Percentiles rank a stretch among this genome's conserved stretches.
phyloP scores from a whole-genome alignment of 768 basidiomycete genomes.

The Xerocomellus dryophilus region DNA sequence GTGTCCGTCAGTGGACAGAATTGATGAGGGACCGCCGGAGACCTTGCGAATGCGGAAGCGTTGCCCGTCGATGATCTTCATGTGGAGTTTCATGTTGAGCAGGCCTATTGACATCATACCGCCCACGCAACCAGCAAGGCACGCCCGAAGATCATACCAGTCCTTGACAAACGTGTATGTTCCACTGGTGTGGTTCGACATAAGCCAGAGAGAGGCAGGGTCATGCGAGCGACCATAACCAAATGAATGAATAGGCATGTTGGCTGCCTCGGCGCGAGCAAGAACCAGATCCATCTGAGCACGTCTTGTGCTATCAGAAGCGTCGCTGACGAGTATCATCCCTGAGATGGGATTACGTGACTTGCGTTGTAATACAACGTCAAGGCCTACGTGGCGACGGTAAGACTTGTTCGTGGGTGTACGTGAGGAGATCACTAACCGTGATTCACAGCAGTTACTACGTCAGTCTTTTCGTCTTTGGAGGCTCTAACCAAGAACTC shows the following conservation, averaged over 20 bases:
- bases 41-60: slow-evolving; percentile 95
- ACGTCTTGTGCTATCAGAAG: slow-evolving; percentile 85
- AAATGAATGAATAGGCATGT: slow-evolving; percentile 94
- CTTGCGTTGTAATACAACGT: slow-evolving; percentile 93
- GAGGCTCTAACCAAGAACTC: slow-evolving; percentile 66
- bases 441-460: slow-evolving; percentile 97
- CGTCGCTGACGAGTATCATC: slow-evolving; percentile 91
- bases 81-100: slow-evolving; percentile 90
- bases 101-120: slow-evolving; percentile 96
- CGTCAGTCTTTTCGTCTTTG: slow-evolving; percentile 93
- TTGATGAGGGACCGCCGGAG: slow-evolving; percentile 81
- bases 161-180: slow-evolving; percentile 98
- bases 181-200: slow-evolving; percentile 96
- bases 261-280: slow-evolving; percentile 93
- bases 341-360: slow-evolving; percentile 86
- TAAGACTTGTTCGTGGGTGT: background rate
- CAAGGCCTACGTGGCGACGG: slow-evolving; percentile 56
- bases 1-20: slow-evolving; percentile 87
- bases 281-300: slow-evolving; percentile 99
- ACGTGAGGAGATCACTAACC: slow-evolving; percentile 41
- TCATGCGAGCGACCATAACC: slow-evolving; percentile 97
- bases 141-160: slow-evolving; percentile 93
- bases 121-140: slow-evolving; percentile 91
- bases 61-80: slow-evolving; percentile 86
- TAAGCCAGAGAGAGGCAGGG: slow-evolving; percentile 96